Percentiles rank a stretch among this genome's conserved stretches.
Evolutionary conservation across 23 red algal species (phyloP).

Genomic region (Gracilaria caudata): DNA sequence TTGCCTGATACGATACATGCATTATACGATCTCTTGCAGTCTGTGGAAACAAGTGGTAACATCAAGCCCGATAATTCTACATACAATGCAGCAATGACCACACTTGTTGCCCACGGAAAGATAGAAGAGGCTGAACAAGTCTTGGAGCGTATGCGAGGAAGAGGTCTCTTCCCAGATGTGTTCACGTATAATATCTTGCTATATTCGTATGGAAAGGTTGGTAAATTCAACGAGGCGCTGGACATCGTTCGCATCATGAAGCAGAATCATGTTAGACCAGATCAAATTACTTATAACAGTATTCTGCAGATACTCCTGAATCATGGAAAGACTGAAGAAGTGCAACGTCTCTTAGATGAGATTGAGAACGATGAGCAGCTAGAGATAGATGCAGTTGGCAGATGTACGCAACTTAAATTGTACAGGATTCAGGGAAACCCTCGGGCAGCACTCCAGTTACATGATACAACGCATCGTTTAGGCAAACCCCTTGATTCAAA

Average conservation of each 20-base stretch:
- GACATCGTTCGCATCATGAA: constrained; percentile 31
- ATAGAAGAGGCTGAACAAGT: constrained; percentile 17
- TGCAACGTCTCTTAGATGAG: not conserved
- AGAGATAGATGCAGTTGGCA: constrained; percentile 39
- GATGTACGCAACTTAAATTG: constrained; percentile 29
- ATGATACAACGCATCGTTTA: not conserved
- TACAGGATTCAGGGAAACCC: constrained; percentile 12
- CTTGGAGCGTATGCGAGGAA: constrained; percentile 5
- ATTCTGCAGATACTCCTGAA: not conserved
- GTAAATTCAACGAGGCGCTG: constrained; percentile 23
- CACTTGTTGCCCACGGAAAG: not conserved
- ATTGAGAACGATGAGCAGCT: constrained; percentile 6
- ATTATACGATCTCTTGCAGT: constrained; percentile 7
- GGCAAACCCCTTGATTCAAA: constrained; percentile 22
- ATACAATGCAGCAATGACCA: constrained; percentile 38
- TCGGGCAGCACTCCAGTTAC: constrained; percentile 12
- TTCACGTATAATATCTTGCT: constrained; percentile 64
- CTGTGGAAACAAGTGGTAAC: not conserved
- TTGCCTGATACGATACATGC: not conserved
- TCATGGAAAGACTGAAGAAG: constrained; percentile 16
- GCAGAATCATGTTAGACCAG: constrained; percentile 38
- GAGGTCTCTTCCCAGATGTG: constrained; percentile 41
- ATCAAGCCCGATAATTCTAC: constrained; percentile 2
- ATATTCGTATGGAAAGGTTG: constrained; percentile 23
- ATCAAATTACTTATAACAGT: constrained; percentile 40